Percentiles rank a stretch among this genome's conserved stretches.
Conservation (phyloP, 768 basidiomycete species). For the Leucocoprinus leucothites region DNA sequence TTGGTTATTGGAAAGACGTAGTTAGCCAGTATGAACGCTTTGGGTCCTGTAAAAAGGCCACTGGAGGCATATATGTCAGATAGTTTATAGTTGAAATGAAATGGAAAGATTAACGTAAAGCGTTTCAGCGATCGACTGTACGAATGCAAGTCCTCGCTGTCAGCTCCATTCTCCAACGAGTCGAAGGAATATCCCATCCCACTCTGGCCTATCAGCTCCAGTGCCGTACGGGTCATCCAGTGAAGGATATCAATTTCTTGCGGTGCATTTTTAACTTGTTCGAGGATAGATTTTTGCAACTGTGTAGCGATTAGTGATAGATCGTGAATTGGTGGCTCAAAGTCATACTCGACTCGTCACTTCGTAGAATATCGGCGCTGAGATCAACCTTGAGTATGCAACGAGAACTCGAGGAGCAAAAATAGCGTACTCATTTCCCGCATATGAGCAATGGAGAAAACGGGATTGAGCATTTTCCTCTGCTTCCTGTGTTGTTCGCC, state of each 20-base stretch:
- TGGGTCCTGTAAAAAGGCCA: background rate
- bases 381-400: background rate
- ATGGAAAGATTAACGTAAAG: no score
- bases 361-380: slow-evolving; percentile 33
- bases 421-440: slow-evolving; percentile 25
- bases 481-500: slow-evolving; percentile 23
- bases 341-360: slow-evolving; percentile 26
- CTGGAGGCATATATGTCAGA: background rate
- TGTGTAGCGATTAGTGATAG: slow-evolving; percentile 10
- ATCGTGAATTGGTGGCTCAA: no score
- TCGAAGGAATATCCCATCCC: slow-evolving; percentile 47
- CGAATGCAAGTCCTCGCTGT: slow-evolving; percentile 19
- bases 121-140: slow-evolving; percentile 29
- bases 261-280: slow-evolving; percentile 26
- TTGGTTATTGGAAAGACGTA: slow-evolving; percentile 15
- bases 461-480: slow-evolving; percentile 42
- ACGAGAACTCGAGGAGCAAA: background rate
- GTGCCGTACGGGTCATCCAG: slow-evolving; percentile 41
- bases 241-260: slow-evolving; percentile 32
- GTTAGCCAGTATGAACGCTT: background rate
- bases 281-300: slow-evolving; percentile 24
- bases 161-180: slow-evolving; percentile 27
- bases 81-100: no score
- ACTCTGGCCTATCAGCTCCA: slow-evolving; percentile 49
- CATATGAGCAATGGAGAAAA: slow-evolving; percentile 40